Evolutionary conservation across 768 basidiomycete species (phyloP), one percentile per base, ranked within the genome.

Genomic region (Suillus sp.): DNA sequence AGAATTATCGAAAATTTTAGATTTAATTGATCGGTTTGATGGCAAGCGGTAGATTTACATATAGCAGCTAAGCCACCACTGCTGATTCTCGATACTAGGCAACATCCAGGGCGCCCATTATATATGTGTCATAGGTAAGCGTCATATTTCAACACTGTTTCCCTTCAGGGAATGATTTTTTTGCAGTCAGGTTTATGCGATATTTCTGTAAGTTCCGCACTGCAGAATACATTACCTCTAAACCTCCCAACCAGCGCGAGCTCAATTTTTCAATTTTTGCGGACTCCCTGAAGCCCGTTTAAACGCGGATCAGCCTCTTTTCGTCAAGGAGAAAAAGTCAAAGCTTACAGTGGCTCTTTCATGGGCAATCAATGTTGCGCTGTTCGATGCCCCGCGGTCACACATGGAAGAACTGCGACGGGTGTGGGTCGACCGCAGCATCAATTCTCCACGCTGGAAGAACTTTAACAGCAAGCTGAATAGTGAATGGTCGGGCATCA

Each of bases 241-340:
- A n/a, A 14, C 57, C 10, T 22, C 30, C 32, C 11, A 48, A 54
- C 27, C 42, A 71, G 70, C 64, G 5, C 78, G 67, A 72, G 65
- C 67, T 16, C 69, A 77, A 35, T 84, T 83, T 58, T 67, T 78
- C 34, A 78, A 85, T 66, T 81, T 79, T 59, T 73, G 82, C 64
- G 84, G 84, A 5, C 80, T 84, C 68, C 72, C 76, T 2, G 70
- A 68, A 43, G 82, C 81, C 3, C 83, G 84, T 5, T 72, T 86
- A 14, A 71, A 78, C 35, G 76, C 79, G 2, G 74, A 80, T 62
- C 78, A 79, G 62, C 81, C 80, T 22, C 74, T 86, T 20, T 69
- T 70, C 25, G 65, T 64, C 7, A 55, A 50, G 37, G 53, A 20
- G 62, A 63, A 25, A 43, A 48, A 5, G 38, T 47, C 9, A 20